Evolutionary conservation across 2,329 filamentous ascomycete genomes (phyloP).

Genomic region (Thermothelomyces thermophilus): DNA sequence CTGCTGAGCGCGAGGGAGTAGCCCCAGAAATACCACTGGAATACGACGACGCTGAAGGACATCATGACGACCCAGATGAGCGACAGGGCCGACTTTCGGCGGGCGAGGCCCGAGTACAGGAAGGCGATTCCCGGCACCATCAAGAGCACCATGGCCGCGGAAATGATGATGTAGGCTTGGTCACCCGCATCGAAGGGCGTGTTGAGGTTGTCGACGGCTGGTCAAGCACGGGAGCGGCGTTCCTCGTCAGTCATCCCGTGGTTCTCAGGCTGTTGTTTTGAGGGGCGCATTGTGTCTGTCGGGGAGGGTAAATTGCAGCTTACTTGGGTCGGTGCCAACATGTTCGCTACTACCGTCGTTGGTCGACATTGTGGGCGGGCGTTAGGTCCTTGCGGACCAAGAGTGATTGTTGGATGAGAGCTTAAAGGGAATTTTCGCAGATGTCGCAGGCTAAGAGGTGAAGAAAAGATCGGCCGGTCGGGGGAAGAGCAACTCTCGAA

Average conservation of each 20-base stretch:
- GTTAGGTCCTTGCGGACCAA: slow-evolving; percentile 2
- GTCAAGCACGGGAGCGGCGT: no score
- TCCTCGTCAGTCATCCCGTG: slow-evolving; percentile 5
- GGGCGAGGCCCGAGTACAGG: slow-evolving; percentile 94
- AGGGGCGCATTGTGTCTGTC: neutral
- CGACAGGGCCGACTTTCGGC: slow-evolving; percentile 92
- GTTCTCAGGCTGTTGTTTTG: no score
- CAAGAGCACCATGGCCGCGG: slow-evolving; percentile 86
- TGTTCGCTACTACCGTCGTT: slow-evolving; percentile 12
- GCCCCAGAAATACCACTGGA: slow-evolving; percentile 99
- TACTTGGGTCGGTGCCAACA: slow-evolving; percentile 12
- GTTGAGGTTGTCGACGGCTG: slow-evolving; percentile 82
- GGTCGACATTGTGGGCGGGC: slow-evolving; percentile 16
- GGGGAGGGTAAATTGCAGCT: neutral
- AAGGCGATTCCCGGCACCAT: slow-evolving; percentile 98
- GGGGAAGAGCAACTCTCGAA: neutral
- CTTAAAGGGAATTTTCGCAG: no score
- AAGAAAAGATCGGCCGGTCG: neutral
- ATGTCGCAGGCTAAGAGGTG: no score
- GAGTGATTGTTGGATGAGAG: no score
- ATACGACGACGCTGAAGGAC: slow-evolving; percentile 81
- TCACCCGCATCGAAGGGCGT: slow-evolving; percentile 92
- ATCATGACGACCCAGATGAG: slow-evolving; percentile 98
- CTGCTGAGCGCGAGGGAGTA: slow-evolving; percentile 90
- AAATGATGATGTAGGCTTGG: slow-evolving; percentile 85